Percentiles rank a stretch among this genome's conserved stretches.
Conservation (phyloP, 352 stramenopile species). For the Phytophthora kernoviae region DNA sequence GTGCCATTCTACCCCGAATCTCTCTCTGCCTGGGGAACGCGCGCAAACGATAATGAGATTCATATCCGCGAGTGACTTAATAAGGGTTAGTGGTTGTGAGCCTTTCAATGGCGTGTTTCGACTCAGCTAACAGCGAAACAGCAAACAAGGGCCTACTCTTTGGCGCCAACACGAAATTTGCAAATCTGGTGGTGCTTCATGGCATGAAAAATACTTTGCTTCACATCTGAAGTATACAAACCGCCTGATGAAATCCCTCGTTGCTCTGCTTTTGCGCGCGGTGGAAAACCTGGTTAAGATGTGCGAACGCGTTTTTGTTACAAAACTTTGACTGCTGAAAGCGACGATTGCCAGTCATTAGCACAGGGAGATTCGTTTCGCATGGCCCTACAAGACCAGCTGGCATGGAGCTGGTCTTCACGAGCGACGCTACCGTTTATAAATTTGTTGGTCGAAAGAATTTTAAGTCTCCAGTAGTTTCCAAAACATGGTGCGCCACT, state of each 20-base stretch:
- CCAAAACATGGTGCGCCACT: too few species aligned
- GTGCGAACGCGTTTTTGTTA: background rate
- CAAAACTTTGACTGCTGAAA: conserved; percentile 1
- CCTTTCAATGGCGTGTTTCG: background rate
- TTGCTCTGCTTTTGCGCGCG: background rate
- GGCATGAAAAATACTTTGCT: conserved; percentile 1
- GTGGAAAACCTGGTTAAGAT: background rate
- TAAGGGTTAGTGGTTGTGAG: background rate
- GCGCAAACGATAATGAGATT: background rate
- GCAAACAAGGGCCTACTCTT: background rate
- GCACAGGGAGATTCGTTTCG: background rate
- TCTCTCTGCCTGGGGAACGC: background rate
- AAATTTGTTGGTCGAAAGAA: too few species aligned
- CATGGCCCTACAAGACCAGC: too few species aligned
- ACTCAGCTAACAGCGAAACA: background rate
- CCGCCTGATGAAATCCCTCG: background rate
- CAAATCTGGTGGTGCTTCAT: background rate
- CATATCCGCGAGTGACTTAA: background rate
- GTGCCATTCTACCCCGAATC: background rate
- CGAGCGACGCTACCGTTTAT: too few species aligned
- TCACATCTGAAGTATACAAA: background rate
- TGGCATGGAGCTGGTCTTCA: too few species aligned
- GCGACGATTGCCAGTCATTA: background rate
- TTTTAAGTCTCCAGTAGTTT: too few species aligned
- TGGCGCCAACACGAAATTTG: background rate